These are phyloP conservation scores for Elaeis guineensis DNA, from an alignment of 176 grass and related monocot species.

Conservation along the genomic window DNA sequence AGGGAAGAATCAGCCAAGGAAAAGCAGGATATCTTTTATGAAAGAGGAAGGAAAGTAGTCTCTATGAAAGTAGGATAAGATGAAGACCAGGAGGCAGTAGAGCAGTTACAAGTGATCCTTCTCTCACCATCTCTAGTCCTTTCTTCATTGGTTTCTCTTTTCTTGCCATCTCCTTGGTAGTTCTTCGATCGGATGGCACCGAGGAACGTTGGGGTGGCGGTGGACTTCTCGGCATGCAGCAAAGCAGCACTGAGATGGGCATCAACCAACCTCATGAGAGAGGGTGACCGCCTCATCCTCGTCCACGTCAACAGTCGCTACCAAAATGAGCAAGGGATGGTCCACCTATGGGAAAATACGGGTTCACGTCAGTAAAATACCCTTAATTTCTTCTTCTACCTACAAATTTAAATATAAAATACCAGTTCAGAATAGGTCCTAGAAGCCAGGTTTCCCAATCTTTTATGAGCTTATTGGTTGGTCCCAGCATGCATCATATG, in stretches of 20 bases:
- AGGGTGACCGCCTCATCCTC: conserved; percentile 48
- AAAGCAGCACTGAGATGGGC: conserved; percentile 63
- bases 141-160: not conserved
- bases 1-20: not conserved
- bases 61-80: no score
- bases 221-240: conserved; percentile 71
- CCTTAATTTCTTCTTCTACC: no score
- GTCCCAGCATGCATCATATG: no score
- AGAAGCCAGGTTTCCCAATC: no score
- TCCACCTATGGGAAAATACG: conserved; percentile 61
- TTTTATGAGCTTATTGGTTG: no score
- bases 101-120: no score
- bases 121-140: no score
- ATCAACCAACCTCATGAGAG: conserved; percentile 40
- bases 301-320: conserved; percentile 47
- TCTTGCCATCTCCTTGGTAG: not conserved
- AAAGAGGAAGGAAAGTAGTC: conserved; percentile 13
- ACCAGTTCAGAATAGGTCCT: no score
- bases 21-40: conserved; percentile 1
- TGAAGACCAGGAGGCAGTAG: no score
- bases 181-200: conserved; percentile 21
- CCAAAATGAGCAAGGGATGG: conserved; percentile 45
- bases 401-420: no score
- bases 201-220: conserved; percentile 54
- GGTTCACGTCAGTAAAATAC: conserved; percentile 43